A percentile compares a stretch with the other conserved stretches of the same genome.
Evolutionary conservation across 331 rosid genomes (phyloP).

Genomic region (Prunus yedoensis): DNA sequence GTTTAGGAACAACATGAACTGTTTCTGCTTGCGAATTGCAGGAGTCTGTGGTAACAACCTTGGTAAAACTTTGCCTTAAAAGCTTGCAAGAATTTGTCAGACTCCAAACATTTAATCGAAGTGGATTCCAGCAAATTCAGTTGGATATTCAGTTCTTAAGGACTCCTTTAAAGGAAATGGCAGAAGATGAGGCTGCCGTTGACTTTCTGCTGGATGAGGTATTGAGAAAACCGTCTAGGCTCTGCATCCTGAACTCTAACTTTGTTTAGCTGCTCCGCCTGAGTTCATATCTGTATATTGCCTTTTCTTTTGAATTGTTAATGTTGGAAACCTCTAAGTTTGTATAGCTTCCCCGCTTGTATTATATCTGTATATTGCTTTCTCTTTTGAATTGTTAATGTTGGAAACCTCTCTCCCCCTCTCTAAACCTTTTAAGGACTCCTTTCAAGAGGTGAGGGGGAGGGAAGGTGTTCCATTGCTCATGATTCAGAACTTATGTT

Average conservation of each 20-base stretch:
- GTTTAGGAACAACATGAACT: conserved; percentile 25
- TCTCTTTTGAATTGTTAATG: background rate
- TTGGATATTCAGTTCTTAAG: conserved; percentile 83
- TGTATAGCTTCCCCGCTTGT: background rate
- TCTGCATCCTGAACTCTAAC: background rate
- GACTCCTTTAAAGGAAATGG: conserved; percentile 69
- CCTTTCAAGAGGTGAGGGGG: too few relatives aligned
- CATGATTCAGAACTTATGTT: too few relatives aligned
- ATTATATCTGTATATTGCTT: background rate
- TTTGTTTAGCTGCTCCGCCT: background rate
- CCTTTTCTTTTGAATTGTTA: background rate
- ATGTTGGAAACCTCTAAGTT: background rate
- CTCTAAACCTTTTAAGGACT: background rate
- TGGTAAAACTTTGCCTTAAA: conserved; percentile 81
- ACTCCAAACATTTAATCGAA: conserved; percentile 82
- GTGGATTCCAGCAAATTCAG: conserved; percentile 98
- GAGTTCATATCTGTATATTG: background rate
- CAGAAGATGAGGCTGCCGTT: conserved; percentile 87
- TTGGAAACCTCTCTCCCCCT: background rate
- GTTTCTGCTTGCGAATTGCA: conserved; percentile 41
- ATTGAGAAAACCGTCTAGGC: background rate
- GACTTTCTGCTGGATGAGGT: conserved; percentile 98
- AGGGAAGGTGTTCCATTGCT: too few relatives aligned
- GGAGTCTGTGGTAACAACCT: conserved; percentile 80
- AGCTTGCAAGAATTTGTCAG: conserved; percentile 87